A percentile compares a stretch with the other conserved stretches of the same genome.
Conservation (phyloP, 768 basidiomycete species). For the Lentinula detonsa region DNA sequence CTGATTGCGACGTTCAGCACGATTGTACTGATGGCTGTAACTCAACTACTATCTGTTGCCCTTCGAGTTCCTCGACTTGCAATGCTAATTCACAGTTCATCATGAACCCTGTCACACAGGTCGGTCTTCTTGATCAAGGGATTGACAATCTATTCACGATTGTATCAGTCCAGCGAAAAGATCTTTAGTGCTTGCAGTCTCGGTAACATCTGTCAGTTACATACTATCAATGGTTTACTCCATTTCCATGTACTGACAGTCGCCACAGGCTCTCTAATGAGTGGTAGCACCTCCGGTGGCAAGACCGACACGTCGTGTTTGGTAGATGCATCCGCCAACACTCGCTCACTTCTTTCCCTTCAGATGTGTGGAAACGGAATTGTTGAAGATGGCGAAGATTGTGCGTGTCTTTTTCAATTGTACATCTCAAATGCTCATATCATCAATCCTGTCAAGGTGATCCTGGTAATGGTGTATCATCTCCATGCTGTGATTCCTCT, state of each 20-base stretch:
- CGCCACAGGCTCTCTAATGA: conserved; percentile 56
- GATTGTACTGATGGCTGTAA: conserved; percentile 69
- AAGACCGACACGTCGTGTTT: conserved; percentile 64
- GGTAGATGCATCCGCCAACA: conserved; percentile 42
- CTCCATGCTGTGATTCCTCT: conserved; percentile 65
- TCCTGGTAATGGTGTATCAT: conserved; percentile 55
- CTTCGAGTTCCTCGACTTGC: conserved; percentile 52
- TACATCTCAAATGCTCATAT: not conserved
- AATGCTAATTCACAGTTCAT: conserved; percentile 64
- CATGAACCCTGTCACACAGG: conserved; percentile 71
- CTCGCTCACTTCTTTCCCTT: conserved; percentile 45
- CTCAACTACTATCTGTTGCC: conserved; percentile 58
- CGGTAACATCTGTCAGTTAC: conserved; percentile 76
- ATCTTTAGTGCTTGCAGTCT: conserved; percentile 74
- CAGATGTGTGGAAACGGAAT: conserved; percentile 84
- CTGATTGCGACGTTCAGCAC: conserved; percentile 35
- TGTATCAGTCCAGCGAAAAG: conserved; percentile 45
- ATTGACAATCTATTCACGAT: not conserved
- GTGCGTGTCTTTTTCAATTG: conserved; percentile 18
- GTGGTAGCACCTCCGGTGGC: conserved; percentile 27
- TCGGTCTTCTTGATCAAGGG: not conserved
- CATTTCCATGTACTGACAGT: not conserved
- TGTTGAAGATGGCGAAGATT: conserved; percentile 78
- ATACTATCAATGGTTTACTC: not conserved
- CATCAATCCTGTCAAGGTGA: conserved; percentile 27